phyloP scores from a whole-genome alignment of 2,329 filamentous ascomycete genomes.

The Hirsutella thompsonii region DNA sequence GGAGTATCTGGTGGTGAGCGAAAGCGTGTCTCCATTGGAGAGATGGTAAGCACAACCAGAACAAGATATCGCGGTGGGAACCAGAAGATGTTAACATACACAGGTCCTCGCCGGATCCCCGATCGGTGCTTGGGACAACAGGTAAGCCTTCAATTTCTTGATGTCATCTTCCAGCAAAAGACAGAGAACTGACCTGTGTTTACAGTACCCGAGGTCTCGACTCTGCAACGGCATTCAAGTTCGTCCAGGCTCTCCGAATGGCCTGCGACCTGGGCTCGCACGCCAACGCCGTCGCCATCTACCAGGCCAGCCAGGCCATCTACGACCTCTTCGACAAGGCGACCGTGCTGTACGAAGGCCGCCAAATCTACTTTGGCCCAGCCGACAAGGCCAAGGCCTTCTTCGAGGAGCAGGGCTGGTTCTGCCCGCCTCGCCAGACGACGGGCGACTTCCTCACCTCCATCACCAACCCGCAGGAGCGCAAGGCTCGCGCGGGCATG shows the following conservation, averaged over 20 bases:
- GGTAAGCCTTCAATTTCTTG: conserved; percentile 13
- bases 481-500: conserved; percentile 40
- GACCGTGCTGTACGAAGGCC: conserved; percentile 61
- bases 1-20: conserved; percentile 60
- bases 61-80: no score
- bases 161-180: no score
- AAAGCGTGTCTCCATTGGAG: conserved; percentile 72
- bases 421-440: conserved; percentile 53
- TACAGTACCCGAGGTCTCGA: conserved; percentile 56
- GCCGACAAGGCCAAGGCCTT: conserved; percentile 45
- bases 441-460: conserved; percentile 59
- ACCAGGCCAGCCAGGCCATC: conserved; percentile 57
- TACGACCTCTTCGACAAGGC: conserved; percentile 68
- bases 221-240: conserved; percentile 60
- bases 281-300: conserved; percentile 55
- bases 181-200: no score
- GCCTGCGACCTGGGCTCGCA: conserved; percentile 50
- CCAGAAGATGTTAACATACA: no score
- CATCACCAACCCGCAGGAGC: conserved; percentile 51
- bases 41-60: no score
- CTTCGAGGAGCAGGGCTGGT: conserved; percentile 57
- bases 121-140: conserved; percentile 56
- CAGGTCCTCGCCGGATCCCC: conserved; percentile 53
- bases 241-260: conserved; percentile 53
- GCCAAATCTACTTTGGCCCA: conserved; percentile 65